These are phyloP conservation scores for Pterocarpus macrocarpus DNA, from an alignment of 306 rosid genomes.

Conservation along the genomic window DNA sequence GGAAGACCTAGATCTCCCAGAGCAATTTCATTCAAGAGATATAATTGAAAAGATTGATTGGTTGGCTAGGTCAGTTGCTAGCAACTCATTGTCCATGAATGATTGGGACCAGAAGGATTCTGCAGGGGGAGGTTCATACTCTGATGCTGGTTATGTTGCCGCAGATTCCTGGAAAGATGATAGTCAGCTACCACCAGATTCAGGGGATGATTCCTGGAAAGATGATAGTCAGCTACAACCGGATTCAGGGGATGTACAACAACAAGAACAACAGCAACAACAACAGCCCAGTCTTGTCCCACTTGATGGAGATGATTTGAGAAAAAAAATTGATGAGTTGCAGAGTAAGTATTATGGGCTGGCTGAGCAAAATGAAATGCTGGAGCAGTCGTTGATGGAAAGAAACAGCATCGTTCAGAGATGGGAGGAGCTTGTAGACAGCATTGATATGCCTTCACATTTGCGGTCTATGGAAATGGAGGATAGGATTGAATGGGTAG, in stretches of 20 bases:
- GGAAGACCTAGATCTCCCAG: slow-evolving; percentile 96
- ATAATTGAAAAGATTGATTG: slow-evolving; percentile 94
- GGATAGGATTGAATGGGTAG: slow-evolving; percentile 86
- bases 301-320: slow-evolving; percentile 59
- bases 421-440: slow-evolving; percentile 91
- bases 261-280: neutral
- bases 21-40: slow-evolving; percentile 94
- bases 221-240: slow-evolving; percentile 72
- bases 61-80: slow-evolving; percentile 82
- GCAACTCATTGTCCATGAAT: slow-evolving; percentile 63
- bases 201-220: slow-evolving; percentile 69
- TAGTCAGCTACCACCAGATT: slow-evolving; percentile 56
- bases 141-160: slow-evolving; percentile 82
- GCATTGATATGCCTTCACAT: slow-evolving; percentile 83
- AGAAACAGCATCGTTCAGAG: slow-evolving; percentile 87
- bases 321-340: slow-evolving; percentile 78
- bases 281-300: neutral
- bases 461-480: slow-evolving; percentile 84
- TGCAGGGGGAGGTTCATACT: slow-evolving; percentile 68
- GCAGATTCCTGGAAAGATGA: slow-evolving; percentile 85
- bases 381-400: slow-evolving; percentile 94
- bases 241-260: slow-evolving; percentile 48
- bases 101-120: slow-evolving; percentile 89
- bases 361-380: slow-evolving; percentile 99
- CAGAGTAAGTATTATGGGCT: slow-evolving; percentile 78